These are phyloP conservation scores for Suillus discolor DNA, from an alignment of 768 basidiomycete species.

Conservation along the genomic window DNA sequence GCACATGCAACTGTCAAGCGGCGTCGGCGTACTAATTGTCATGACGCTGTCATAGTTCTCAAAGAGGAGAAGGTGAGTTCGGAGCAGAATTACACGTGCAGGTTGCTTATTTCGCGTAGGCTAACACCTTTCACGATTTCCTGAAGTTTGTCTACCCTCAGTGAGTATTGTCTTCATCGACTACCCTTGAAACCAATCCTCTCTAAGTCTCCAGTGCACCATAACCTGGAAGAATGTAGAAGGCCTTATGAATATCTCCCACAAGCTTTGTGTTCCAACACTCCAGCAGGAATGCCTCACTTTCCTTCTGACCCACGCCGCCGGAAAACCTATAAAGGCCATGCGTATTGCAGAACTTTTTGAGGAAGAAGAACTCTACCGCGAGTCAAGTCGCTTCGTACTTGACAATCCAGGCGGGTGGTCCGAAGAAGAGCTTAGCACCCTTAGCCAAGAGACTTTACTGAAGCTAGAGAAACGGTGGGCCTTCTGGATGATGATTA, in stretches of 20 bases:
- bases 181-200: conserved; percentile 5
- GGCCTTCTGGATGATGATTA: conserved; percentile 17
- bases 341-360: conserved; percentile 91
- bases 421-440: conserved; percentile 78
- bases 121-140: conserved; percentile 90
- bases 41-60: conserved; percentile 85
- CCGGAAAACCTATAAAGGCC: conserved; percentile 90
- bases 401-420: conserved; percentile 91
- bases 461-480: conserved; percentile 89
- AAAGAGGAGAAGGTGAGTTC: conserved; percentile 79
- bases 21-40: conserved; percentile 47
- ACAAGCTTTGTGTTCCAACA: conserved; percentile 83
- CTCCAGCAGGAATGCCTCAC: conserved; percentile 81
- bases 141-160: conserved; percentile 93
- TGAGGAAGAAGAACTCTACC: conserved; percentile 86
- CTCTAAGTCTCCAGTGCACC: conserved; percentile 76
- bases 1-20: conserved; percentile 45
- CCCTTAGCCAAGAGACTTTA: conserved; percentile 79
- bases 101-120: conserved; percentile 40
- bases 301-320: conserved; percentile 90
- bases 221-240: conserved; percentile 97
- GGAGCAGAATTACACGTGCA: conserved; percentile 7
- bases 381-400: conserved; percentile 89
- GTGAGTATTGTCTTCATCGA: conserved; percentile 45
- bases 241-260: conserved; percentile 85